Conservation (phyloP, 2,329 filamentous ascomycete genomes). For the Hysterium pulicare region DNA sequence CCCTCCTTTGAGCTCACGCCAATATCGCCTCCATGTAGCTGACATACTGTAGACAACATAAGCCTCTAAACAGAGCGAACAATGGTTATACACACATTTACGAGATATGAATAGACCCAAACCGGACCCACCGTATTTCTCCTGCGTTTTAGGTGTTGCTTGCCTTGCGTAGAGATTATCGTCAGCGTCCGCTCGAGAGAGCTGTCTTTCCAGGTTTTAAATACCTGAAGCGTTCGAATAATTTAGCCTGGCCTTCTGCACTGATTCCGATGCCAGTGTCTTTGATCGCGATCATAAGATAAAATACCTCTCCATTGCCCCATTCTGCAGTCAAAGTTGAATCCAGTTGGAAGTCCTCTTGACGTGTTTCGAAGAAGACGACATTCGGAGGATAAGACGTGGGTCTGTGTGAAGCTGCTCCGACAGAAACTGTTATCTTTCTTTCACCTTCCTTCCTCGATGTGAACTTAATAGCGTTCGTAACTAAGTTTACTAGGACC, state of each 20-base stretch:
- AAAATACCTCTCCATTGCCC: constrained; percentile 38
- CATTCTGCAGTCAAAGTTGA: constrained; percentile 41
- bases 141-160: constrained; percentile 39
- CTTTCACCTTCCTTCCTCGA: constrained; percentile 35
- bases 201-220: constrained; percentile 15
- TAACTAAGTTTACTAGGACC: constrained; percentile 44
- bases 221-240: constrained; percentile 44
- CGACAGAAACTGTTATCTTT: constrained; percentile 41
- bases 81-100: constrained; percentile 22
- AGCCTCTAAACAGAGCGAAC: background rate
- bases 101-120: constrained; percentile 38
- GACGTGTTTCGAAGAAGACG: constrained; percentile 41
- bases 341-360: constrained; percentile 37
- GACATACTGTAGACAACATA: constrained; percentile 22
- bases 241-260: constrained; percentile 36
- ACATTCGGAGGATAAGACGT: constrained; percentile 43
- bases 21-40: constrained; percentile 38
- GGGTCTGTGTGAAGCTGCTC: constrained; percentile 36
- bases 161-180: constrained; percentile 19
- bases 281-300: constrained; percentile 44
- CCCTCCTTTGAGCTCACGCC: constrained; percentile 34
- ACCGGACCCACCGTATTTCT: constrained; percentile 42
- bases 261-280: constrained; percentile 45
- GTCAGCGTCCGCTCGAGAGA: background rate
- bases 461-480: constrained; percentile 49